Conservation (phyloP, 495 filamentous ascomycete species). For the Penicillium cosmopolitanum region DNA sequence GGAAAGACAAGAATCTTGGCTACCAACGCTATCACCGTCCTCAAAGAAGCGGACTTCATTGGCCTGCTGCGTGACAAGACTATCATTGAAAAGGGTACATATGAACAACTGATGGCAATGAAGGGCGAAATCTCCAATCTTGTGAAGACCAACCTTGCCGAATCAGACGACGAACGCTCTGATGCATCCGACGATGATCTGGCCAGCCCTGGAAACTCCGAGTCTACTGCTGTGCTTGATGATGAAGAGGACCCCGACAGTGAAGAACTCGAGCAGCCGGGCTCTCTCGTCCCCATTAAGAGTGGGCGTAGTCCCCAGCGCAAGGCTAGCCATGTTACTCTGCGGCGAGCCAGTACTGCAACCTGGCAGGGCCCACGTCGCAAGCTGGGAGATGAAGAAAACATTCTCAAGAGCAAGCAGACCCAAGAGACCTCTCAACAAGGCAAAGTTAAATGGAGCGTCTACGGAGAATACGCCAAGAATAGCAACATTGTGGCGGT, state of each 20-base stretch:
- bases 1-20: slow-evolving; percentile 92
- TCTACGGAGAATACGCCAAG: slow-evolving; percentile 88
- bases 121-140: slow-evolving; percentile 87
- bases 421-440: slow-evolving; percentile 86
- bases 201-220: slow-evolving; percentile 54
- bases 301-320: slow-evolving; percentile 53
- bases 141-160: slow-evolving; percentile 73
- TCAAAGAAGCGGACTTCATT: slow-evolving; percentile 86
- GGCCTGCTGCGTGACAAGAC: slow-evolving; percentile 79
- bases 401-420: slow-evolving; percentile 75
- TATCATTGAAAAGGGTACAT: slow-evolving; percentile 86
- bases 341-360: slow-evolving; percentile 88
- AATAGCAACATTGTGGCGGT: slow-evolving; percentile 90
- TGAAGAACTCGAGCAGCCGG: slow-evolving; percentile 74
- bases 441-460: slow-evolving; percentile 96
- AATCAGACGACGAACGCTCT: slow-evolving; percentile 63
- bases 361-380: slow-evolving; percentile 86
- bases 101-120: slow-evolving; percentile 88
- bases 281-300: slow-evolving; percentile 72
- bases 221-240: slow-evolving; percentile 56
- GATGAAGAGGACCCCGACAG: slow-evolving; percentile 59
- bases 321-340: slow-evolving; percentile 69
- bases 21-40: slow-evolving; percentile 92
- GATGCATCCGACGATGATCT: slow-evolving; percentile 56
- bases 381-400: slow-evolving; percentile 84